A percentile compares a stretch with the other conserved stretches of the same genome.
phyloP scores from a whole-genome alignment of 495 filamentous ascomycete genomes.

The Penicillium coprophilum region DNA sequence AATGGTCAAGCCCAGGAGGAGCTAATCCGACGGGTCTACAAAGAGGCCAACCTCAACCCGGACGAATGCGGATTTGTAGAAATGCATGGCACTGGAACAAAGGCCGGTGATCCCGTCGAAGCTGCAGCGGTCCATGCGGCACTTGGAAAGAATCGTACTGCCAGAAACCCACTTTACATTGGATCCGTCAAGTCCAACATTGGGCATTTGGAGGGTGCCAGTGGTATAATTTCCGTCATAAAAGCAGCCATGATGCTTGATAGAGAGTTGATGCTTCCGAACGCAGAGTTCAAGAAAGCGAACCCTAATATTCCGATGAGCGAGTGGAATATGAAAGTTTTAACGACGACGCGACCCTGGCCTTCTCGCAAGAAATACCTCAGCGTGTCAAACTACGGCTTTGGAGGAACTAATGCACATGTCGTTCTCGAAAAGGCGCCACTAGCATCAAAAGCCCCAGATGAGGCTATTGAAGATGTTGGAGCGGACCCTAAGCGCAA shows the following conservation, averaged over 20 bases:
- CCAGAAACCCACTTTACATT: slow-evolving; percentile 34
- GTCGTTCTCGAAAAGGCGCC: slow-evolving; percentile 46
- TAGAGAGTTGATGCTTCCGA: slow-evolving; percentile 40
- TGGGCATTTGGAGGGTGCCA: slow-evolving; percentile 58
- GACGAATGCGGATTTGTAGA: slow-evolving; percentile 34
- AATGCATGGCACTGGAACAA: slow-evolving; percentile 55
- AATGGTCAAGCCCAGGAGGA: slow-evolving; percentile 34
- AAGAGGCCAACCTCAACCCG: slow-evolving; percentile 17
- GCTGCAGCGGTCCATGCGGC: slow-evolving; percentile 42
- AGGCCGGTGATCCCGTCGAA: slow-evolving; percentile 53
- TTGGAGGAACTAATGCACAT: slow-evolving; percentile 63
- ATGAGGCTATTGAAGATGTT: slow-evolving; percentile 14
- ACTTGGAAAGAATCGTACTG: slow-evolving; percentile 38
- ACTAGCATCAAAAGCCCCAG: slow-evolving; percentile 6
- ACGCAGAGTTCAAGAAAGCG: slow-evolving; percentile 37
- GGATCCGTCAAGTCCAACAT: slow-evolving; percentile 42
- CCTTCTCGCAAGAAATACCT: slow-evolving; percentile 34
- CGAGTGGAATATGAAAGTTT: slow-evolving; percentile 30
- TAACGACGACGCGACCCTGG: slow-evolving; percentile 20
- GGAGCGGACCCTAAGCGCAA: slow-evolving; percentile 27
- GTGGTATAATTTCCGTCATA: slow-evolving; percentile 59
- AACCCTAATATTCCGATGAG: slow-evolving; percentile 35
- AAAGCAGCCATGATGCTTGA: slow-evolving; percentile 61
- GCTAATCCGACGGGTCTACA: slow-evolving; percentile 30
- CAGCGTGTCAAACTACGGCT: slow-evolving; percentile 63